Conservation (phyloP, 768 basidiomycete species). For the Boletus rufocinnamomeus region DNA sequence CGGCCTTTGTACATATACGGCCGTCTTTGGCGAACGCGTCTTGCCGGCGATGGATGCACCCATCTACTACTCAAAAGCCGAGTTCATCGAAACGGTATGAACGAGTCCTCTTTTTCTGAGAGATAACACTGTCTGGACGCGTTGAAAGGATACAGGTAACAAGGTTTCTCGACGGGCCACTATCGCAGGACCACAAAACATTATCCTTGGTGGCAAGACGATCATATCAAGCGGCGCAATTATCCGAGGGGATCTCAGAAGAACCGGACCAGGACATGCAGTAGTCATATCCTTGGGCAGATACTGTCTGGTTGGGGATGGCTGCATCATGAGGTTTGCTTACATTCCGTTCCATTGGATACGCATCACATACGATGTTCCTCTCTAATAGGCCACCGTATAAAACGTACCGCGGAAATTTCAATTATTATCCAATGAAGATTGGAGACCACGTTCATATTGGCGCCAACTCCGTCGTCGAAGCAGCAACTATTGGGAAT, state of each 20-base stretch:
- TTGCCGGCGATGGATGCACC: slow-evolving; percentile 59
- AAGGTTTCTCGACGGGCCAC: slow-evolving; percentile 91
- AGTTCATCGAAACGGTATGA: slow-evolving; percentile 86
- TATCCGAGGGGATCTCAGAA: slow-evolving; percentile 88
- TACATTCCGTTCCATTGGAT: slow-evolving; percentile 1
- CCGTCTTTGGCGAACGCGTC: slow-evolving; percentile 19
- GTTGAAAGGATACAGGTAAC: slow-evolving; percentile 84
- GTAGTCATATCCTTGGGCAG: slow-evolving; percentile 92
- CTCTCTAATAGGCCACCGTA: slow-evolving; percentile 65
- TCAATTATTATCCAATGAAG: slow-evolving; percentile 98
- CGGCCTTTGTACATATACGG: not conserved
- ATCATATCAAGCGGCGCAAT: slow-evolving; percentile 91
- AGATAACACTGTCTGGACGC: slow-evolving; percentile 7
- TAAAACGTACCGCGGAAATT: slow-evolving; percentile 86
- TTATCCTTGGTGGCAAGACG: slow-evolving; percentile 95
- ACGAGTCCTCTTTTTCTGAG: not conserved
- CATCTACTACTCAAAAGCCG: slow-evolving; percentile 76
- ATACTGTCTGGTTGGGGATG: slow-evolving; percentile 91
- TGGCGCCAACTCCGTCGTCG: slow-evolving; percentile 83
- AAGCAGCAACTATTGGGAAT: slow-evolving; percentile 93
- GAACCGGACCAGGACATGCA: slow-evolving; percentile 88
- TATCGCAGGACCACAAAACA: slow-evolving; percentile 93
- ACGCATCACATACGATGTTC: not conserved
- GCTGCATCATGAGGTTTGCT: slow-evolving; percentile 78
- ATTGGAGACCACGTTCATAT: slow-evolving; percentile 95